Evolutionary conservation across 1,284 basidiomycete genomes (phyloP), one percentile per base, ranked within the genome.

Genomic region (Apiotrichum porosum): DNA sequence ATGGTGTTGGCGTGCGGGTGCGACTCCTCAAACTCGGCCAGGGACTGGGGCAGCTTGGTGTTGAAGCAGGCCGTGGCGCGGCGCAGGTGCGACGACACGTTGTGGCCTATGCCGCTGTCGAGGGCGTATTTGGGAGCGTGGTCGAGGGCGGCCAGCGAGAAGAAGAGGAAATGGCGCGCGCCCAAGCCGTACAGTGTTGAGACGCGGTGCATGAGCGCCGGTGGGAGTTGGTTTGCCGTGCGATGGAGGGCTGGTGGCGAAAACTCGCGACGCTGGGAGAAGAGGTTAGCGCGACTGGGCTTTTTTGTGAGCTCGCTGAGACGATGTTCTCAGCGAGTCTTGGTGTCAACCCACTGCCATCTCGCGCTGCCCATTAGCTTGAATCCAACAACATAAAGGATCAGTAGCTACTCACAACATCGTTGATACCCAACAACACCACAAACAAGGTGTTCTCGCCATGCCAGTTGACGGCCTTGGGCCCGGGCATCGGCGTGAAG

Each of bases 341-440:
- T n/a, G n/a, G n/a, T n/a, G n/a, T n/a, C n/a, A n/a, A n/a, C n/a
- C n/a, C n/a, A n/a, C n/a, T n/a, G 41, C 41, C 41, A 42, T 42
- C 41, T 42, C 41, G 41, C 33, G 41, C 41, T 37, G n/a, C 9
- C 17, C 17, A 19, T 37, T 8, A 22, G 19, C 9, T 13, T 37
- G 19, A n/a, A n/a, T n/a, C n/a, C n/a, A n/a, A n/a, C n/a, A n/a
- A n/a, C n/a, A n/a, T n/a, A n/a, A n/a, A n/a, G n/a, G n/a, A n/a
- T n/a, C n/a, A n/a, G n/a, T n/a, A n/a, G n/a, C n/a, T n/a, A 45
- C 56, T 31, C 32, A 49, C 56, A 42, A 56, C 53, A 44, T 59
- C 57, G 31, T 59, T 59, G 48, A 56, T 54, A 22, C 57, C 57
- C 18, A 56, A 51, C 21, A 56, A 37, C n/a, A 56, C 43, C 19